Evolutionary conservation across 176 grass and related monocot species (phyloP), one percentile per base, ranked within the genome.

Genomic region (Oryza coarctata): DNA sequence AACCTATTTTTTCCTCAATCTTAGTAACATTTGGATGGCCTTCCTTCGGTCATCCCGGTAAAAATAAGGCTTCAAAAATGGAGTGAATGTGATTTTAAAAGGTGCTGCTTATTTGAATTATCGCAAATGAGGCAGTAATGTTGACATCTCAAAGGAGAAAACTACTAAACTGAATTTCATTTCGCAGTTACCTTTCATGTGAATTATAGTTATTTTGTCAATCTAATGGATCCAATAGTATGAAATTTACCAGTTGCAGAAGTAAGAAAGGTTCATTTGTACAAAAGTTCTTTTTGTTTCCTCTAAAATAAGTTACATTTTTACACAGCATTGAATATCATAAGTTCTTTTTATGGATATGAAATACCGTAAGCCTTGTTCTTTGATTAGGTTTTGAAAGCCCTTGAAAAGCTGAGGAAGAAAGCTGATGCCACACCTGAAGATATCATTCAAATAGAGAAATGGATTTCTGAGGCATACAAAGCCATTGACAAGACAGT

Each of bases 401-500:
- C 84, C 68, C 87, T 98, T 55, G 88, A 91, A 70, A 86, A 83
- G 55, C 87, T 98, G 70, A 88, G 82, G 71, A 98, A 95, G 92
- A 98, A 95, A 88, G 65, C 86, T 28, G 90, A 88, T 77, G 93
- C 92, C 55, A 82, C 87, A 27, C 77, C 88, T 77, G 93, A 98
- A 81, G 93, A 98, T 74, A 87, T 98, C 45, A 43, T 93, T 70
- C 82, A 86, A 62, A 86, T 95, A 52, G 96, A 98, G 73, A 95
- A 98, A 74, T 35, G 91, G 83, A 88, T 98, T 10, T 61, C 90
- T 3, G 85, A 91, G 75, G 89, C 92, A 75, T 98, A 93, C 80
- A 95, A 94, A 55, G 81, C 82, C 63, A 95, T 98, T 12, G 96
- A 98, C 65, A 98, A 91, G 89, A 94, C 96, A 32, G 88, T 95